Conservation (phyloP, 1,284 basidiomycete genomes). For the Cutaneotrichosporon mucoides region DNA sequence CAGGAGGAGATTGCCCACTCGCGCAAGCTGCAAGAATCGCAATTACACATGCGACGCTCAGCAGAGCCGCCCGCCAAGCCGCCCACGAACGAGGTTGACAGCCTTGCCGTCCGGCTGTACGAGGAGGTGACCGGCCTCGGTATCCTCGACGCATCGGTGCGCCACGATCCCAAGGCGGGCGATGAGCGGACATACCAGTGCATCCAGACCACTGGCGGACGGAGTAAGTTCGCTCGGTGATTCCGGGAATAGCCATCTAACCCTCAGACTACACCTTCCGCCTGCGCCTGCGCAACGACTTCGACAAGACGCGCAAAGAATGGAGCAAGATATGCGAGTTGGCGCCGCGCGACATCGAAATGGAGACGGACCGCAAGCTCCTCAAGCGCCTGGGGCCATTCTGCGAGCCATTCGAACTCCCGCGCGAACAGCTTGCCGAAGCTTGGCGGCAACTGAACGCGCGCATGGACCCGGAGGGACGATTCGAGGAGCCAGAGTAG, state of each 20-base stretch:
- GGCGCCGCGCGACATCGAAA: slow-evolving; percentile 29
- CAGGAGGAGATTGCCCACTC: slow-evolving; percentile 42
- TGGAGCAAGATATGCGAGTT: slow-evolving; percentile 31
- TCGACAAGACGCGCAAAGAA: slow-evolving; percentile 22
- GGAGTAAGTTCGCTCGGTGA: slow-evolving; percentile 31
- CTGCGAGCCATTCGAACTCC: slow-evolving; percentile 25
- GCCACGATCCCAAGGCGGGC: slow-evolving; percentile 24
- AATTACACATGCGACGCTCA: slow-evolving; percentile 4
- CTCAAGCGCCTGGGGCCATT: slow-evolving; percentile 32
- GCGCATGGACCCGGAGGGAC: slow-evolving; percentile 15
- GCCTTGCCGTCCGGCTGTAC: slow-evolving; percentile 33
- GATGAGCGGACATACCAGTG: slow-evolving; percentile 43
- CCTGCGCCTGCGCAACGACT: slow-evolving; percentile 34
- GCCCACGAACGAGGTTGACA: slow-evolving; percentile 11
- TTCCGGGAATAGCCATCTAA: not conserved
- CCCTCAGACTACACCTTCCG: slow-evolving; percentile 44
- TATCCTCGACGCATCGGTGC: slow-evolving; percentile 38
- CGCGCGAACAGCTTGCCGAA: slow-evolving; percentile 22
- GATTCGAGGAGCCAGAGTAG: slow-evolving; percentile 6
- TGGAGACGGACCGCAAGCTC: slow-evolving; percentile 32
- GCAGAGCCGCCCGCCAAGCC: not conserved
- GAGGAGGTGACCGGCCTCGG: slow-evolving; percentile 45
- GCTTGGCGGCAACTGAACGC: slow-evolving; percentile 27
- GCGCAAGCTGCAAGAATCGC: slow-evolving; percentile 28
- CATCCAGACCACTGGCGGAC: slow-evolving; percentile 34